Evolutionary conservation across 2,329 filamentous ascomycete species (phyloP), one percentile per base, ranked within the genome.

Genomic region (Aschersonia sp.): DNA sequence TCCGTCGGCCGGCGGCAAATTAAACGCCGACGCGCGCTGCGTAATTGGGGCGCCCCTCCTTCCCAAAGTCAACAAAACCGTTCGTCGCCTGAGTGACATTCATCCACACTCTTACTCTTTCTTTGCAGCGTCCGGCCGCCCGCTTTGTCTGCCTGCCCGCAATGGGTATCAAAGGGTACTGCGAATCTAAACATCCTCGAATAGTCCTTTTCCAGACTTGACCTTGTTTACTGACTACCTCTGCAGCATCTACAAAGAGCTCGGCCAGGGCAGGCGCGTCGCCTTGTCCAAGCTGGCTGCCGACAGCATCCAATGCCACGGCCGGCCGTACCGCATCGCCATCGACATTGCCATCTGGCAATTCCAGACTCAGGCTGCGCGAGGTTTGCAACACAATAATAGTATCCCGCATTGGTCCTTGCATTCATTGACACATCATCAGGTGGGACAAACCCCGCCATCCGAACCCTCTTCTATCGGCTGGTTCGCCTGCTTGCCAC

Each of bases 271-370:
- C 47, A 74, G 84, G 58, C 78, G 89, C 50, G 72, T 94, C 47
- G 83, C 92, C 14, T 73, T 98, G 8, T 79, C 85, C 35, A 94
- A 87, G 59, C 75, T 97, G 46, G 84, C 89, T 32, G 73, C 88
- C 43, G 78, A 88, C 44, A 83, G 86, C 55, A 77, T 94, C 53
- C 78, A 87, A 57, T 65, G 73, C 47, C 79, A 78, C 9, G 75
- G 76, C 30, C 76, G 82, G 2, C 89, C 89, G 0, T 70, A 97
- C 41, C 83, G 89, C 41, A 73, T 98, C 44, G 92, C 92, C 40
- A 85, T 98, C 53, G 92, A 98, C 61, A 85, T 94, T 55, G 87
- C 88, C 3, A 97, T 98, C 60, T 98, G 92, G 92, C 84, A 95
- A 43, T 97, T 95, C 59, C 92, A 98, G 59, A 83, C 83, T 10